Conservation (phyloP, 2,329 filamentous ascomycete species). For the Fusarium dimerum region DNA sequence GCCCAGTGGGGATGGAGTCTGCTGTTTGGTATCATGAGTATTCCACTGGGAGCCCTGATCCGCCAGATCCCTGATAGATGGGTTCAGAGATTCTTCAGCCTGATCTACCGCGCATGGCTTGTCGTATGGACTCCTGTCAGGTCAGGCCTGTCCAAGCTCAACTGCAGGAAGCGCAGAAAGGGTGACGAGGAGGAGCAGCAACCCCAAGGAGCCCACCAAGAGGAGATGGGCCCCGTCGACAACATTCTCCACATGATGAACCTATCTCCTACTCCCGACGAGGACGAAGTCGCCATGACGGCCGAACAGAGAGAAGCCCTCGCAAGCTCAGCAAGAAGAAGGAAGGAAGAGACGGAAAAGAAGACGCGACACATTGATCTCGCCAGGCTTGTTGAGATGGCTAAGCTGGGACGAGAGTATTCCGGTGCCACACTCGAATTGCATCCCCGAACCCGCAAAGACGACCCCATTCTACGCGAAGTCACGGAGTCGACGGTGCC, state of each 20-base stretch:
- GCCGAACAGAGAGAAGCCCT: slow-evolving; percentile 25
- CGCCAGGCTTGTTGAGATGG: slow-evolving; percentile 33
- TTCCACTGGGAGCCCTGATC: slow-evolving; percentile 58
- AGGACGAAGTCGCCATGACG: slow-evolving; percentile 25
- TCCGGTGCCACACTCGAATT: slow-evolving; percentile 39
- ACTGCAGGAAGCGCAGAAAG: slow-evolving; percentile 28
- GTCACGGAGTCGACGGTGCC: slow-evolving; percentile 33
- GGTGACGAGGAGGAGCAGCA: slow-evolving; percentile 18
- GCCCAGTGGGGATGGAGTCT: slow-evolving; percentile 71
- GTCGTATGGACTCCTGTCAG: slow-evolving; percentile 12
- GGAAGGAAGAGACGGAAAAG: slow-evolving; percentile 17
- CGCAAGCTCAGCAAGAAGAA: slow-evolving; percentile 19
- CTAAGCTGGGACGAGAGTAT: slow-evolving; percentile 27
- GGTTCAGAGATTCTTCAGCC: slow-evolving; percentile 30
- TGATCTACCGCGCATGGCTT: slow-evolving; percentile 3
- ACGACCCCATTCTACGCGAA: slow-evolving; percentile 39
- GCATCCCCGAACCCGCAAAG: slow-evolving; percentile 41
- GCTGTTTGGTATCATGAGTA: slow-evolving; percentile 64
- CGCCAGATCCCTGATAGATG: slow-evolving; percentile 42
- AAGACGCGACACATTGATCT: slow-evolving; percentile 33
- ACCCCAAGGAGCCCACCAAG: slow-evolving; percentile 7
- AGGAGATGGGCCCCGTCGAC: slow-evolving; percentile 28
- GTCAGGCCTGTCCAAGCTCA: slow-evolving; percentile 14
- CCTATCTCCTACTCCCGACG: slow-evolving; percentile 10
- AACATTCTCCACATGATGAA: slow-evolving; percentile 25